Evolutionary conservation across 306 rosid genomes (phyloP).

Genomic region (Alnus rubra): DNA sequence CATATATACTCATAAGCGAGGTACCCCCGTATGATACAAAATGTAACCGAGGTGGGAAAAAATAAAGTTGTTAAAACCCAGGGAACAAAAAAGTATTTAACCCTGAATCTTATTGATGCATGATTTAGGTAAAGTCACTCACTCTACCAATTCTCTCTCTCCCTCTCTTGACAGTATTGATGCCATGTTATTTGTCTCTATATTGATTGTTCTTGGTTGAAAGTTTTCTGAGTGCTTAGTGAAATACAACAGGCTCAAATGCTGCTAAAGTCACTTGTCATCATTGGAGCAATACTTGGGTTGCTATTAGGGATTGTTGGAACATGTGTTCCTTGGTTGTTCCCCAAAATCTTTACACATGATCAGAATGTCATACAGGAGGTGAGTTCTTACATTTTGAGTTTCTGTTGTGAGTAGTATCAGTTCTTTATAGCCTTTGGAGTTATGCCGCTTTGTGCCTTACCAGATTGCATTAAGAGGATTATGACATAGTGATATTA

Average conservation of each 20-base stretch:
- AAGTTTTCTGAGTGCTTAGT: slow-evolving; percentile 28
- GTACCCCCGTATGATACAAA: too few species aligned
- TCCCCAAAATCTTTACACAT: slow-evolving; percentile 72
- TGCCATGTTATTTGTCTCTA: neutral
- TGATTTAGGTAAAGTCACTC: neutral
- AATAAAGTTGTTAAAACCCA: too few species aligned
- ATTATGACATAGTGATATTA: too few species aligned
- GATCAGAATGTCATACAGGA: slow-evolving; percentile 73
- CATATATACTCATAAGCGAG: too few species aligned
- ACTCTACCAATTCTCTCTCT: neutral
- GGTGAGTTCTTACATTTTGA: slow-evolving; percentile 49
- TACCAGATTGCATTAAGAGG: neutral
- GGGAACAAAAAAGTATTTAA: too few species aligned
- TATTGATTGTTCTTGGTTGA: slow-evolving; percentile 2
- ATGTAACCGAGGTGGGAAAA: too few species aligned
- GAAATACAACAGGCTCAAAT: slow-evolving; percentile 55
- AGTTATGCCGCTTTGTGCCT: neutral
- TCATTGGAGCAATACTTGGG: slow-evolving; percentile 72
- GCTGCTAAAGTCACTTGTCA: slow-evolving; percentile 75
- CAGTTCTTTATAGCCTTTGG: neutral
- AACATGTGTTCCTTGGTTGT: slow-evolving; percentile 71
- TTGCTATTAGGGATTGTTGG: slow-evolving; percentile 66
- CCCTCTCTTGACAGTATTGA: neutral
- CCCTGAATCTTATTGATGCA: neutral
- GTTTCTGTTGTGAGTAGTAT: neutral